phyloP scores from a whole-genome alignment of 306 rosid genomes.

The Canavalia gladiata region DNA sequence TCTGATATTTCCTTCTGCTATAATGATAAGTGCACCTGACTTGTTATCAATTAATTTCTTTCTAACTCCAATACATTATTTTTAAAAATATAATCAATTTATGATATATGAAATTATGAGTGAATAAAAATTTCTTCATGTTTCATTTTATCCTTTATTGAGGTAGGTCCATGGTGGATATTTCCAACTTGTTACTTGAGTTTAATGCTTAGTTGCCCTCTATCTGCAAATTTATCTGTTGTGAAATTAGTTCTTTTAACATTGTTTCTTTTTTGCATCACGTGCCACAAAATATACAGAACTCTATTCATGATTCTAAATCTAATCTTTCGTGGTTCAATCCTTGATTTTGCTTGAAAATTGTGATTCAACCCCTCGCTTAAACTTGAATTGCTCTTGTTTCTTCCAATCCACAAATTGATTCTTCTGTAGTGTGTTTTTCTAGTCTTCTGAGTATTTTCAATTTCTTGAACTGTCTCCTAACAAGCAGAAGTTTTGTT shows the following conservation, averaged over 20 bases:
- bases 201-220: slow-evolving; percentile 6
- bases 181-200: slow-evolving; percentile 16
- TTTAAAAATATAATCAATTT: slow-evolving; percentile 13
- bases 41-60: slow-evolving; percentile 14
- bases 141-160: slow-evolving; percentile 30
- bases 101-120: slow-evolving; percentile 19
- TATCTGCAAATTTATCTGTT: not conserved
- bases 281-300: not conserved
- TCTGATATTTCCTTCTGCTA: slow-evolving; percentile 8
- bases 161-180: slow-evolving; percentile 29
- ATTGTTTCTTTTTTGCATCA: slow-evolving; percentile 2
- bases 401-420: slow-evolving; percentile 9
- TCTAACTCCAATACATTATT: not conserved
- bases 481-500: not conserved
- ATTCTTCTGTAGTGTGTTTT: slow-evolving; percentile 1
- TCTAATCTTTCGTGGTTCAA: not conserved
- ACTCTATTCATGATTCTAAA: slow-evolving; percentile 3
- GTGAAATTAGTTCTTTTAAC: not conserved
- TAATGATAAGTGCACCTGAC: not conserved
- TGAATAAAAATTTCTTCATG: not conserved
- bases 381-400: not conserved
- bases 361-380: slow-evolving; percentile 15
- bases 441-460: not conserved
- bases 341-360: not conserved
- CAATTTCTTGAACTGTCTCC: slow-evolving; percentile 9